Evolutionary conservation across 1,284 basidiomycete genomes (phyloP).

Genomic region (Cerioporus squamosus): DNA sequence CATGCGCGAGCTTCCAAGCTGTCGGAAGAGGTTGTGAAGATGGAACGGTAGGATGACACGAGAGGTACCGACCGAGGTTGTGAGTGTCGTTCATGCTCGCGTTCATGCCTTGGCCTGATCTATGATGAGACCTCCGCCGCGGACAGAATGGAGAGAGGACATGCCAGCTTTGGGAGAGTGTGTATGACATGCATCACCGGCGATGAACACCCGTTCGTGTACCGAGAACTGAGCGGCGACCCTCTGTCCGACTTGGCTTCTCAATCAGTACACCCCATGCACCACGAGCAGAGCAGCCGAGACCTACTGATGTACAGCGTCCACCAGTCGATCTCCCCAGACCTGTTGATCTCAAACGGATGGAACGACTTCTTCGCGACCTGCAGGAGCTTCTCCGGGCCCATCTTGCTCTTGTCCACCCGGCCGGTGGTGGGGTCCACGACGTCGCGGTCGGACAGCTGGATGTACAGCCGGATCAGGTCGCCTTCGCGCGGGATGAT

Average conservation of each 20-base stretch:
- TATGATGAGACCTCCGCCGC: conserved; percentile 31
- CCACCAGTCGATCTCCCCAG: conserved; percentile 77
- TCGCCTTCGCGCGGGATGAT: conserved; percentile 80
- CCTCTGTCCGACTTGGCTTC: conserved; percentile 67
- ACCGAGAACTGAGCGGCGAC: conserved; percentile 73
- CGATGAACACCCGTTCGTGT: conserved; percentile 78
- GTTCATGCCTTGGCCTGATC: conserved; percentile 68
- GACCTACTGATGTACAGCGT: conserved; percentile 65
- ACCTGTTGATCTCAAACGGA: conserved; percentile 68
- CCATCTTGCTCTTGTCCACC: conserved; percentile 65
- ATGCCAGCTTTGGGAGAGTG: conserved; percentile 73
- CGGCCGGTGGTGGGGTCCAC: conserved; percentile 51
- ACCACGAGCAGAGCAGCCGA: conserved; percentile 4
- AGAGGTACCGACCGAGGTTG: conserved; percentile 59
- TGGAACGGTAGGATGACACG: not conserved
- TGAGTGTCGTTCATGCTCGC: conserved; percentile 85
- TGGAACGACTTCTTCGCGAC: conserved; percentile 69
- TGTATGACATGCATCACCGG: conserved; percentile 83
- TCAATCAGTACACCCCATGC: not conserved
- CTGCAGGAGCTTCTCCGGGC: conserved; percentile 64
- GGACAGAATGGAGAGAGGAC: not conserved
- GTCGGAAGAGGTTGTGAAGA: not conserved
- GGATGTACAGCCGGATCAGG: conserved; percentile 76
- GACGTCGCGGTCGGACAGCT: conserved; percentile 59
- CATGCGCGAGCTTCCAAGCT: conserved; percentile 81